Base-by-base conservation (phyloP, 305 asterid species). In the Fraxinus paxiana region DNA sequence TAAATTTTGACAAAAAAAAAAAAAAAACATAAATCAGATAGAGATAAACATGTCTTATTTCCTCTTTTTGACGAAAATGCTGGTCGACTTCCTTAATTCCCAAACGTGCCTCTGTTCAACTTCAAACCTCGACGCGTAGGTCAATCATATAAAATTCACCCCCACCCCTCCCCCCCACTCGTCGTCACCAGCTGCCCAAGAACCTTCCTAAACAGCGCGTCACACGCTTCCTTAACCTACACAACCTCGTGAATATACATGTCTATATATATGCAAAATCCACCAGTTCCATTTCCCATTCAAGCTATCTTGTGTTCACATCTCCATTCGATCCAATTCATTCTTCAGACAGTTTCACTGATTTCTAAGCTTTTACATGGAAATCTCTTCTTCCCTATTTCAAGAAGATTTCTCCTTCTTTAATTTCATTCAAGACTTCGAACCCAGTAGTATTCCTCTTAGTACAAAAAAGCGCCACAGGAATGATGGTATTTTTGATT, bases 121-220 rank as follows among this genome's bases (percentile, higher is more conserved):
- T 46, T 46, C 18, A 46, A 46, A 18, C 12, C 26, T 56, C 72
- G 73, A 67, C 73, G 73, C 73, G 73, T 67, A 9, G 13, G 4
- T 67, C 73, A 63, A 20, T 6, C 31, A 59, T 22, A 59, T 20
- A 59, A 59, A 59, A 59, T 20, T 6, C 28, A 59, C 17, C 2
- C 72, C 17, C 5, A 9, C 4, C 6, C 33, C 31, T 9, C 6
- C 4, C 9, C 71, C 5, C 51, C 6, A 26, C 77, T 61, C 79
- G 30, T 59, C 77, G 82, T 78, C 78, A 75, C 59, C 41, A 2
- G 7, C 30, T 20, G 35, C 87, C 74, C 72, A 9, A 48, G 89
- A 86, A 82, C 34, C 87, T 86, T 84, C 87, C 84, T 56, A 69
- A 77, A 15, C 80, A 65, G 83, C 89, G 89, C 89, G 88, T 85